Conservation (phyloP, 108 stramenopile species). For the Skeletonema tropicum region DNA sequence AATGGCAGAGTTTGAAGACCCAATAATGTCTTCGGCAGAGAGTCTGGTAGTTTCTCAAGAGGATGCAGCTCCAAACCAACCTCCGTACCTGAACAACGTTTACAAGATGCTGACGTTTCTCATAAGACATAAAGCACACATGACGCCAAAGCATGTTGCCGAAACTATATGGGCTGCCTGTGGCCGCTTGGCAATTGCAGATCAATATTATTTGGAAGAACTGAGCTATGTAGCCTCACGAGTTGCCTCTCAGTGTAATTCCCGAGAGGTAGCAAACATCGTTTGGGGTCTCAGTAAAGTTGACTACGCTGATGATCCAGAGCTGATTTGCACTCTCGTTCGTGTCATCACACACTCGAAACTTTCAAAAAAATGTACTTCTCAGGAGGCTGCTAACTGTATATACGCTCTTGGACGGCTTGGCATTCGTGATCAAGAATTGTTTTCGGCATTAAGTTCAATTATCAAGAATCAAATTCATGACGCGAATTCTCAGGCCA, state of each 20-base stretch:
- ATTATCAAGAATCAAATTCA: slow-evolving; percentile 54
- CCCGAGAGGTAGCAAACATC: slow-evolving; percentile 64
- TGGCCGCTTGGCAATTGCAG: slow-evolving; percentile 51
- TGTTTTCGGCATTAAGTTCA: slow-evolving; percentile 50
- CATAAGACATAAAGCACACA: slow-evolving; percentile 30
- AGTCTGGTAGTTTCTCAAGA: slow-evolving; percentile 10
- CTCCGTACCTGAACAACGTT: slow-evolving; percentile 57
- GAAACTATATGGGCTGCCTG: slow-evolving; percentile 68
- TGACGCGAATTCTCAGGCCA: slow-evolving; percentile 60
- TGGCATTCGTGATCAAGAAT: slow-evolving; percentile 53
- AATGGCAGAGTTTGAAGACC: slow-evolving; percentile 52
- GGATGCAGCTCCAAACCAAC: slow-evolving; percentile 13
- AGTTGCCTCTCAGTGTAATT: slow-evolving; percentile 36
- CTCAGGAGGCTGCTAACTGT: slow-evolving; percentile 63
- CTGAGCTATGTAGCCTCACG: slow-evolving; percentile 12
- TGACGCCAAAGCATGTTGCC: slow-evolving; percentile 64
- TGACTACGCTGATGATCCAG: slow-evolving; percentile 28
- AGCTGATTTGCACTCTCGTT: slow-evolving; percentile 40
- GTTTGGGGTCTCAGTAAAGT: slow-evolving; percentile 69
- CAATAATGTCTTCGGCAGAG: slow-evolving; percentile 24
- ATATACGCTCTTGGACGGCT: slow-evolving; percentile 65
- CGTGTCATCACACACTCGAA: slow-evolving; percentile 18
- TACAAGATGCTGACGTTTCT: slow-evolving; percentile 39
- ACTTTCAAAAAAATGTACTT: slow-evolving; percentile 25
- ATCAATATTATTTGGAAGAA: slow-evolving; percentile 33